Conservation (phyloP, 2,329 filamentous ascomycete species). For the Exophiala calicioides region DNA sequence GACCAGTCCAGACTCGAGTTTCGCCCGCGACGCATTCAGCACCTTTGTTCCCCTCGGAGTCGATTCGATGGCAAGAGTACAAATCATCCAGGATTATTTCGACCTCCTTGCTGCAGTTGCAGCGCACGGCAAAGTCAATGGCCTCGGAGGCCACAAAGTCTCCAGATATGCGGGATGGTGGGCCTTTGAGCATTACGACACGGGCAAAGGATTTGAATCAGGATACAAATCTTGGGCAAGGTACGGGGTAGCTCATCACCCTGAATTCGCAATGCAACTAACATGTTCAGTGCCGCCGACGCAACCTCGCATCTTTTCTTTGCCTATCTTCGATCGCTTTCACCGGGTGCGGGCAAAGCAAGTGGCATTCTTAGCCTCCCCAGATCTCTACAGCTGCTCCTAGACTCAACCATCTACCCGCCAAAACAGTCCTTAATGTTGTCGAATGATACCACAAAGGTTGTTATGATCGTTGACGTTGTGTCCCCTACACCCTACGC, state of each 20-base stretch:
- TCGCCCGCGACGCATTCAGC: conserved; percentile 89
- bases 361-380: conserved; percentile 84
- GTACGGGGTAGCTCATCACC: conserved; percentile 50
- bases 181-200: conserved; percentile 90
- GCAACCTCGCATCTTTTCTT: conserved; percentile 97
- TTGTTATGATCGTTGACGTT: conserved; percentile 94
- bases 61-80: conserved; percentile 78
- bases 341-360: conserved; percentile 70
- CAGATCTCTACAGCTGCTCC: conserved; percentile 83
- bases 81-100: conserved; percentile 95
- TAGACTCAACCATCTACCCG: conserved; percentile 92
- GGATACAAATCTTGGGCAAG: conserved; percentile 86
- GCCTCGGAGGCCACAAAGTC: conserved; percentile 87
- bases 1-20: conserved; percentile 70
- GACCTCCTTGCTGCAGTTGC: conserved; percentile 88
- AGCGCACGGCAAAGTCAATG: conserved; percentile 90
- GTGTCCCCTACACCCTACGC: conserved; percentile 95
- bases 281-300: conserved; percentile 72
- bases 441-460: conserved; percentile 78
- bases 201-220: conserved; percentile 87
- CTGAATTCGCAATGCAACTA: background rate
- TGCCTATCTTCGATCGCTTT: conserved; percentile 86
- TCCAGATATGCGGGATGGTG: conserved; percentile 97
- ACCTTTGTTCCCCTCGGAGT: conserved; percentile 95
- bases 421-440: conserved; percentile 74